Base-by-base conservation (phyloP, 805 yeast species). In the Tetrapisispora arboricola region DNA sequence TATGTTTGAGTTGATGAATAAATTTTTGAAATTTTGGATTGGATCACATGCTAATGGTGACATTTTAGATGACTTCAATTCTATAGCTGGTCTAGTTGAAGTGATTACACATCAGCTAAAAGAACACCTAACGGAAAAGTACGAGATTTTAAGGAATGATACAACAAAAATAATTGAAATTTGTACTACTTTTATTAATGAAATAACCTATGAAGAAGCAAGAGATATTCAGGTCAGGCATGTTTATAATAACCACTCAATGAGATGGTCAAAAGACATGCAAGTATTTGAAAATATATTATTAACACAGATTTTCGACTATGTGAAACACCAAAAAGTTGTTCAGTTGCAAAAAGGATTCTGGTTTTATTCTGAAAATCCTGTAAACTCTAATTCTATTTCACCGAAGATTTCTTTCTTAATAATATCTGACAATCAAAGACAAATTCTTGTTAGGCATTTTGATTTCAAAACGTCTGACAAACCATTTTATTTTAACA, bases 241-340 rank as follows among this genome's bases (percentile, higher is more conserved):
- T 10, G 50, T 72, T 33, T 73, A 70, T 47, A 46, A 47, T 6
- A 33, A 48, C 0, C 72, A 72, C 20, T 45, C 55, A 10, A 42
- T 44, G 0, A 53, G 56, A 11, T 80, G 90, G 78, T 55, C 65
- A 1, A 41, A 51, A 0, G 67, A 70, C 31, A 65, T 76, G 32
- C 44, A 49, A 2, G 67, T 64, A 22, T 80, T 84, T 52, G 72
- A 75, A 51, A 57, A 59, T 3, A 58, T 69, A 24, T 64, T 82
- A 42, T 56, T 69, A 10, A 55, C 61, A 12, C 86, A 85, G 54
- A 83, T 80, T 0, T 64, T 70, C 43, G 80, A 77, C 29, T 83
- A 82, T 55, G 86, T 84, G 13, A 73, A 74, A 43, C 87, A 82
- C 55, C 92, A 83, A 62, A 70, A 90, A 50, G 76, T 80, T 35